These are phyloP conservation scores for Kwoniella mangroviensis DNA, from an alignment of 768 basidiomycete genomes.

Conservation along the genomic window DNA sequence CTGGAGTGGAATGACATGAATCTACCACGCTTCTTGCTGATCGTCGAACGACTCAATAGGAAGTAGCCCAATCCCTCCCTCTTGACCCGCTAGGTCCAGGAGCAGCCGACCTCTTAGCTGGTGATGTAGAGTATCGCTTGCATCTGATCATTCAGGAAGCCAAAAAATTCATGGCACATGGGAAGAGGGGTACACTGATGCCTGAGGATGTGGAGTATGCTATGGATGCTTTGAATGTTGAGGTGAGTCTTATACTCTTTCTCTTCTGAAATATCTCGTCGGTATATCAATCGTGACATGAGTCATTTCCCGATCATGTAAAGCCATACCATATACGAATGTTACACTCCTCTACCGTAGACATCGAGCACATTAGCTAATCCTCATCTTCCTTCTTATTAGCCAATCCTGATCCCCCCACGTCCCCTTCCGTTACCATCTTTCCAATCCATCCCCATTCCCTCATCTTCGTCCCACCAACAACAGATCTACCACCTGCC, in stretches of 20 bases:
- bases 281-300: background rate
- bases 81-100: conserved; percentile 74
- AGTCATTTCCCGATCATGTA: too few relatives aligned
- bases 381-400: background rate
- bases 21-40: background rate
- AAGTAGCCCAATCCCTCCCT: conserved; percentile 85
- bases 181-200: conserved; percentile 83
- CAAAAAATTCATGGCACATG: conserved; percentile 94
- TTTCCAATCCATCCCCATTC: conserved; percentile 58
- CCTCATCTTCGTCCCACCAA: conserved; percentile 31
- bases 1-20: too few relatives aligned
- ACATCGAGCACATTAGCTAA: too few relatives aligned
- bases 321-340: too few relatives aligned
- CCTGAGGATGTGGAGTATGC: conserved; percentile 93
- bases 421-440: conserved; percentile 62
- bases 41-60: conserved; percentile 61
- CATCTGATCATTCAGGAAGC: conserved; percentile 93
- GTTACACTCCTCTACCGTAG: too few relatives aligned
- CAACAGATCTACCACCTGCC: conserved; percentile 79
- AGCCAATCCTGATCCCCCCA: conserved; percentile 84
- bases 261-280: conserved; percentile 1
- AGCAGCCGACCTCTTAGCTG: conserved; percentile 82
- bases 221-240: conserved; percentile 90
- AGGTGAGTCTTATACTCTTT: conserved; percentile 58
- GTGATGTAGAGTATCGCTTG: conserved; percentile 94